A percentile compares a stretch with the other conserved stretches of the same genome.
Conservation (phyloP, 2,329 filamentous ascomycete species). For the Chaetomiaceae sp. region DNA sequence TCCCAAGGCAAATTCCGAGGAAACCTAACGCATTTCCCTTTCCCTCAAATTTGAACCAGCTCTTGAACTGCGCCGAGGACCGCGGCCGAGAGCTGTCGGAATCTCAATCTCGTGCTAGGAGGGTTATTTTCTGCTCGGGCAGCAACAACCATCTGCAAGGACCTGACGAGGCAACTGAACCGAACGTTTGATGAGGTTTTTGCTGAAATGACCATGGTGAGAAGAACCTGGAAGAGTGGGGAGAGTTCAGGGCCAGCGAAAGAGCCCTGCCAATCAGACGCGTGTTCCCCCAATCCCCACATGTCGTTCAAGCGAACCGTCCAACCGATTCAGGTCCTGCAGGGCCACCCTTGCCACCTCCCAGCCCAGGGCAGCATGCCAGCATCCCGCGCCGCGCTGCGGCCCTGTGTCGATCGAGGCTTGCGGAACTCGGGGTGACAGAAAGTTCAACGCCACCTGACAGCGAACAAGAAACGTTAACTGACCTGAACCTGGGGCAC, state of each 20-base stretch:
- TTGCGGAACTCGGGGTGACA: constrained; percentile 1
- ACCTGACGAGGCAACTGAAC: neutral
- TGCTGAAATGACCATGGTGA: neutral
- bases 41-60: too few species aligned
- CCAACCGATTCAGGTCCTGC: constrained; percentile 5
- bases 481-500: too few species aligned
- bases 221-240: too few species aligned
- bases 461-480: too few species aligned
- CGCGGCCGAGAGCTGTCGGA: neutral
- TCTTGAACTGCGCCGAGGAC: too few species aligned
- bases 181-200: constrained; percentile 9
- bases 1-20: neutral
- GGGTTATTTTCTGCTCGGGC: constrained; percentile 1
- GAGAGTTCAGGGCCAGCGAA: neutral
- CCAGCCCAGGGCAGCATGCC: constrained; percentile 8
- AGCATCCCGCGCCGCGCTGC: constrained; percentile 20
- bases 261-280: constrained; percentile 13
- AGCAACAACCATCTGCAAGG: neutral
- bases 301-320: constrained; percentile 5
- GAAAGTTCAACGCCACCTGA: constrained; percentile 6
- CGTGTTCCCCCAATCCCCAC: constrained; percentile 9
- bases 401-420: constrained; percentile 16
- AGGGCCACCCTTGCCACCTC: constrained; percentile 9
- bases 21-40: neutral
- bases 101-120: constrained; percentile 3